phyloP scores from a whole-genome alignment of 257 asterid species.

The Gynochthodes officinalis region DNA sequence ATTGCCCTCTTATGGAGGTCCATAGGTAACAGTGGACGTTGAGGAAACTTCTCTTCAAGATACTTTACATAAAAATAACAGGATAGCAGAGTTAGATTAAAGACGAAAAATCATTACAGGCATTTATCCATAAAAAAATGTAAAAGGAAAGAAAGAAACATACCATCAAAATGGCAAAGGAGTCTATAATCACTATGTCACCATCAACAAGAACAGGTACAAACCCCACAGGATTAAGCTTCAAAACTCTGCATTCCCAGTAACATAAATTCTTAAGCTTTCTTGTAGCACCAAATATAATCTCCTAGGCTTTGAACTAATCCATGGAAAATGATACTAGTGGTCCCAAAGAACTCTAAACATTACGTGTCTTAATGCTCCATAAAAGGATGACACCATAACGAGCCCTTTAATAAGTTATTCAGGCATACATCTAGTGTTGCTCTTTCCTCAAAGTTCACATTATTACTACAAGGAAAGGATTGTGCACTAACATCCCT shows the following conservation, averaged over 20 bases:
- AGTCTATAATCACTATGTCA: conserved; percentile 63
- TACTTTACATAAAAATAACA: conserved; percentile 42
- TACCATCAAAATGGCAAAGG: conserved; percentile 78
- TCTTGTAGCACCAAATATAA: not conserved
- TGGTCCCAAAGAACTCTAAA: not conserved
- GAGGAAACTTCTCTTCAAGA: conserved; percentile 89
- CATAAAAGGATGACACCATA: not conserved
- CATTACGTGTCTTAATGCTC: not conserved
- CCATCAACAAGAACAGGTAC: conserved; percentile 84
- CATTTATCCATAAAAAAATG: not conserved
- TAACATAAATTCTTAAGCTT: conserved; percentile 12
- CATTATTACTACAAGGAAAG: not conserved
- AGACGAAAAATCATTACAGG: not conserved
- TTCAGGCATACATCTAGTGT: not conserved
- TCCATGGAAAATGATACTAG: not conserved
- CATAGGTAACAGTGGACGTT: conserved; percentile 71
- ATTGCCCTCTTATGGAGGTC: conserved; percentile 57
- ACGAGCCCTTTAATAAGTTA: not conserved
- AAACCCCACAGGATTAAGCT: conserved; percentile 80
- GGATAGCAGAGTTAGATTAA: conserved; percentile 4
- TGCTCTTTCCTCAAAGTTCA: not conserved
- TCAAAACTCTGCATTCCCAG: conserved; percentile 54
- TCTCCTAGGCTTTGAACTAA: not conserved
- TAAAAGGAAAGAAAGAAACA: conserved; percentile 30
- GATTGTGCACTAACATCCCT: not conserved